phyloP scores from a whole-genome alignment of 2,329 filamentous ascomycete genomes.

The Fusarium veterinarium region DNA sequence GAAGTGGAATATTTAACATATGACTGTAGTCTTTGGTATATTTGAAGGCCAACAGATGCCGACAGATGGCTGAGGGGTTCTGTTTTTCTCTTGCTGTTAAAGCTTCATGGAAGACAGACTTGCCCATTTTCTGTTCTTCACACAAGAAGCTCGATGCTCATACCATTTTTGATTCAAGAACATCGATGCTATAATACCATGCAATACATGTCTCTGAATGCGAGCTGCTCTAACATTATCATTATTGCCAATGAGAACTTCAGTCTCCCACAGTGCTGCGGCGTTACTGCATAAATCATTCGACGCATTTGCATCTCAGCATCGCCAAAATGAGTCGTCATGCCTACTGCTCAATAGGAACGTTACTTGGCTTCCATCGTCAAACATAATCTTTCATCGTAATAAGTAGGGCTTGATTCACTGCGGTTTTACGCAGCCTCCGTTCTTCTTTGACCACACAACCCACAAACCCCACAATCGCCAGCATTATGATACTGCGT shows the following conservation, averaged over 20 bases:
- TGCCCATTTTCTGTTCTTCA: not conserved
- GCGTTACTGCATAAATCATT: not conserved
- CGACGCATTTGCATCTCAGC: not conserved
- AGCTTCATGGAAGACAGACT: not conserved
- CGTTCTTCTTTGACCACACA: slow-evolving; percentile 67
- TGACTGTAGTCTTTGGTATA: not conserved
- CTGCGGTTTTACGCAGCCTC: not conserved
- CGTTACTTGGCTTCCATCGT: not conserved
- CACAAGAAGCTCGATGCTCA: not conserved
- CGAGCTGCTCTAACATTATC: not conserved
- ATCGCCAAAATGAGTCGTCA: not conserved
- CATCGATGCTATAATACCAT: not conserved
- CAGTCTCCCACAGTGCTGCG: not conserved
- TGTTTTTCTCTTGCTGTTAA: not conserved
- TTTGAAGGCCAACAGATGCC: not conserved
- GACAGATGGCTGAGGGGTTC: not conserved
- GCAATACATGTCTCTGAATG: not conserved
- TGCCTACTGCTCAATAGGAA: not conserved
- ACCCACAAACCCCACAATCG: slow-evolving; percentile 76
- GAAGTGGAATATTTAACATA: not conserved
- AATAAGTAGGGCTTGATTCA: not conserved
- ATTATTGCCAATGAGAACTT: not conserved
- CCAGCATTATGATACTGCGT: slow-evolving; percentile 74
- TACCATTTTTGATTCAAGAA: not conserved
- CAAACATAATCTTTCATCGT: not conserved